Evolutionary conservation across 2,329 filamentous ascomycete genomes (phyloP).

Genomic region (Metarhizium album): DNA sequence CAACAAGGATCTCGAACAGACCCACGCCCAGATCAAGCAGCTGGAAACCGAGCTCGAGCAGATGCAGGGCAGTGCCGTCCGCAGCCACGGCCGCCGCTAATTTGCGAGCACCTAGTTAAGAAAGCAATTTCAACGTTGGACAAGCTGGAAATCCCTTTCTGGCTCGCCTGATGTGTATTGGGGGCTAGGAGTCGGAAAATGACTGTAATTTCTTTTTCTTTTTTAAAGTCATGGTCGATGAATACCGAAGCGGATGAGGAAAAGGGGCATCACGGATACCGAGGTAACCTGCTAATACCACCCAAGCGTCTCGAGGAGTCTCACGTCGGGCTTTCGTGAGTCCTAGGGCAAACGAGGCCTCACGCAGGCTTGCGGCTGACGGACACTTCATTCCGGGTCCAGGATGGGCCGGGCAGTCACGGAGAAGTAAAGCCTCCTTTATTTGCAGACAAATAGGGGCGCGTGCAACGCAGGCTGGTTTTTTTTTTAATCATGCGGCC

Average conservation of each 20-base stretch:
- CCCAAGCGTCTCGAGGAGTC: not conserved
- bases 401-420: conserved; percentile 3
- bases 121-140: conserved; percentile 18
- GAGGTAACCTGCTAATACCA: conserved; percentile 13
- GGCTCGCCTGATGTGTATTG: conserved; percentile 18
- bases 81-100: conserved; percentile 89
- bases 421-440: conserved; percentile 3
- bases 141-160: conserved; percentile 16
- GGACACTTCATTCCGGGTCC: not conserved
- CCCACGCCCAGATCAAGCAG: conserved; percentile 87
- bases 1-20: conserved; percentile 99
- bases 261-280: conserved; percentile 19
- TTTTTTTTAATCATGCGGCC: conserved; percentile 23
- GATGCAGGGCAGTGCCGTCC: conserved; percentile 82
- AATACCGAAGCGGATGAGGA: conserved; percentile 18
- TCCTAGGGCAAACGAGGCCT: not conserved
- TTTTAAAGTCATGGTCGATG: conserved; percentile 11
- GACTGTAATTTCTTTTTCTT: conserved; percentile 1
- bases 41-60: conserved; percentile 86
- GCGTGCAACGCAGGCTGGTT: conserved; percentile 7
- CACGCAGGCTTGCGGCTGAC: not conserved
- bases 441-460: not conserved
- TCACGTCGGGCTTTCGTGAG: not conserved
- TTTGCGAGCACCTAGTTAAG: conserved; percentile 3
- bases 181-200: conserved; percentile 25